Conservation (phyloP, 2,329 filamentous ascomycete species). For the Tolypocladium ovalisporum region DNA sequence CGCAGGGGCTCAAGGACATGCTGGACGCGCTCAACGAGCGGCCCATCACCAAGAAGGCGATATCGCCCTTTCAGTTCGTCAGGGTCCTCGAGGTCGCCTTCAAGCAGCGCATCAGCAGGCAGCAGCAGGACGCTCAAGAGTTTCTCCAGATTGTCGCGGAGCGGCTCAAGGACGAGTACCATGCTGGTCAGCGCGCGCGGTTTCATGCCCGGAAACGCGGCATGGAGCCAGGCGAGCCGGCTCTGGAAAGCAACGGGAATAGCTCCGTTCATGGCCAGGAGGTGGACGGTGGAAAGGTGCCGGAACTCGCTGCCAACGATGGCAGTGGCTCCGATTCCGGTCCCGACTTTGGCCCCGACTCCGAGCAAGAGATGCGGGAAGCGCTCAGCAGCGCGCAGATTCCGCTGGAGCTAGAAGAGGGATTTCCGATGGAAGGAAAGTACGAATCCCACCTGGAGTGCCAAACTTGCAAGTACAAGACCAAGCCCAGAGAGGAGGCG, state of each 20-base stretch:
- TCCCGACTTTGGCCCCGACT: not conserved
- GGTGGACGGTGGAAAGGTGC: conserved; percentile 3
- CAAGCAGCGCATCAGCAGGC: conserved; percentile 78
- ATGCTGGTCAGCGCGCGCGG: conserved; percentile 69
- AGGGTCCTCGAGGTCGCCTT: conserved; percentile 76
- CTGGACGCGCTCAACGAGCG: conserved; percentile 87
- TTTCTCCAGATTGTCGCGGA: conserved; percentile 92
- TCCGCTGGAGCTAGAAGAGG: conserved; percentile 44
- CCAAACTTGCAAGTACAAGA: conserved; percentile 78
- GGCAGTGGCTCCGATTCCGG: not conserved
- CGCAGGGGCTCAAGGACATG: conserved; percentile 81
- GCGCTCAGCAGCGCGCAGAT: conserved; percentile 10
- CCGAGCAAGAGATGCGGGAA: conserved; percentile 5
- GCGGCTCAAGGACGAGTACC: conserved; percentile 85
- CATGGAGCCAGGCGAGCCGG: conserved; percentile 5
- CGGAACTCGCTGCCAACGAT: not conserved
- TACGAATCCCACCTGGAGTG: conserved; percentile 95
- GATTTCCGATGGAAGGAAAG: conserved; percentile 85
- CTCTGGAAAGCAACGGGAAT: not conserved
- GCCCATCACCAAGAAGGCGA: conserved; percentile 87
- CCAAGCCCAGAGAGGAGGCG: conserved; percentile 68
- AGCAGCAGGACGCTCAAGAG: conserved; percentile 96
- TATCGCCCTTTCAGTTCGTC: conserved; percentile 79
- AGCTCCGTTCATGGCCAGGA: conserved; percentile 8
- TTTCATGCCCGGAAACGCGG: conserved; percentile 34